Evolutionary conservation across 2,329 filamentous ascomycete genomes (phyloP), one percentile per base, ranked within the genome.

Genomic region (Botrytis medusae): DNA sequence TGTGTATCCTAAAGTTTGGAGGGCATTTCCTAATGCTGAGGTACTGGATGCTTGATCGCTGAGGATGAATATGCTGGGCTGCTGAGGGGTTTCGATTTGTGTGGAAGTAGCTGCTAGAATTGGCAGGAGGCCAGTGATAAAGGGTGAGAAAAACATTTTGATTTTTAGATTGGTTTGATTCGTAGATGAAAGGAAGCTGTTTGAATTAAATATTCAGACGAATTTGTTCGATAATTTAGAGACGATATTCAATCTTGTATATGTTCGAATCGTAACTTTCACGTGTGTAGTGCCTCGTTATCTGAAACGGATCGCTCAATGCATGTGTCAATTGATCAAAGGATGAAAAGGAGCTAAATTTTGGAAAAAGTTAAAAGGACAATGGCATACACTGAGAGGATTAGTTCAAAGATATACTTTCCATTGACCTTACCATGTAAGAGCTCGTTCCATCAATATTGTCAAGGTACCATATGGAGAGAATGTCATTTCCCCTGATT

Each of bases 121-220:
- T 44, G 71, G 71, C 25, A 72, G 71, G 32, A 72, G 63, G 4
- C 48, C 40, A 10, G 62, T 68, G 48, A 72, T 72, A 18, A 68
- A 72, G 40, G 71, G 40, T 51, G 71, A 46, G 54, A 72, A 72
- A 64, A 72, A 72, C 71, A 72, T 72, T 29, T 72, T 6, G 10
- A 14, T 40, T 42, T 22, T 68, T 22, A 18, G 6, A 18, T 54
- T 1, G 14, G 22, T 3, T 22, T 20, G 25, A 42, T 54, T 5
- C 54, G 34, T 2, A 32, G 37, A 29, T 22, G 32, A 51, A 54
- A 22, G n/a, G n/a, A 8, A 9, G 2, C 1, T 4, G n/a, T 16
- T 22, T 57, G 37, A 42, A 42, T 25, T 1, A 32, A 25, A 32
- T 57, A 32, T 42, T 42, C n/a, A 57, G 25, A 32, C 1, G n/a